Evolutionary conservation across 1,139 yeast species (phyloP).

Genomic region (Scheffersomyces quercinus): DNA sequence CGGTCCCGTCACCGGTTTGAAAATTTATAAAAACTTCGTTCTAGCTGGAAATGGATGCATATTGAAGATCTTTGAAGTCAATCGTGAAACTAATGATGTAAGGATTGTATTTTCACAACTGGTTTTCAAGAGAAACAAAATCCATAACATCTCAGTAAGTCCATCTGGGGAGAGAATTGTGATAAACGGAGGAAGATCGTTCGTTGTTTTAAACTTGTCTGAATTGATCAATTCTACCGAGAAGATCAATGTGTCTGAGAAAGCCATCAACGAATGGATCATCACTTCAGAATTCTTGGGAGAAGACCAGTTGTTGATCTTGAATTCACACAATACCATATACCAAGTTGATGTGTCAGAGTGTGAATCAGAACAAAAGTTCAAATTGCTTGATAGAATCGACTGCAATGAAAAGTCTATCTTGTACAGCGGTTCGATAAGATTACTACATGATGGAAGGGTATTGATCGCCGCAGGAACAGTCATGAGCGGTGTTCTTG

Average conservation of each 20-base stretch:
- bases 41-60: constrained; percentile 78
- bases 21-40: constrained; percentile 40
- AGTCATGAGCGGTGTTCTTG: constrained; percentile 80
- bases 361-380: constrained; percentile 3
- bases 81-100: constrained; percentile 30
- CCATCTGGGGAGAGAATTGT: constrained; percentile 34
- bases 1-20: constrained; percentile 76
- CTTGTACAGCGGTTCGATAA: constrained; percentile 80
- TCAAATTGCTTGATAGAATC: constrained; percentile 37
- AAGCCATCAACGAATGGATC: constrained; percentile 76
- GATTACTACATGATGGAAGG: constrained; percentile 36
- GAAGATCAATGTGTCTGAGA: constrained; percentile 33
- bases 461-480: constrained; percentile 83
- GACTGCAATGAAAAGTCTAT: constrained; percentile 76
- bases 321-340: constrained; percentile 83
- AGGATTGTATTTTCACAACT: constrained; percentile 39
- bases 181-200: constrained; percentile 75
- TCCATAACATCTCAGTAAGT: constrained; percentile 65
- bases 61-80: constrained; percentile 53
- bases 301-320: constrained; percentile 42
- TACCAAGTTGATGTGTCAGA: constrained; percentile 41
- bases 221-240: constrained; percentile 14
- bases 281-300: constrained; percentile 54
- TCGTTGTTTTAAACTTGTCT: constrained; percentile 42
- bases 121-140: constrained; percentile 68